These are phyloP conservation scores for Pleodorina starrii DNA, from an alignment of 139 green algal genomes.

Conservation along the genomic window DNA sequence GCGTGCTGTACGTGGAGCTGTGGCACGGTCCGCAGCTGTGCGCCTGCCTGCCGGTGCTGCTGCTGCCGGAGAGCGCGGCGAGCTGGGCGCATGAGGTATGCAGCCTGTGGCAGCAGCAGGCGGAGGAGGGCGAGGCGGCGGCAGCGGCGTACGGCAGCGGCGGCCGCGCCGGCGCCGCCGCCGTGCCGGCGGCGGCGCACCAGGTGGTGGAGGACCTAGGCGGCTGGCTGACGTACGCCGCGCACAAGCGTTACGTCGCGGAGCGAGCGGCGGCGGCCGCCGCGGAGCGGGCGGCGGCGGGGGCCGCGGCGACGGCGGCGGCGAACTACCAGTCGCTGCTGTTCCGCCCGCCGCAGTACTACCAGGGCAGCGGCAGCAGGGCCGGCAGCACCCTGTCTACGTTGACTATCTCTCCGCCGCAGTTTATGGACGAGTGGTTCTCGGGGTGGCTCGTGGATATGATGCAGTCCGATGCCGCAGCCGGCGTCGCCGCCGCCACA, in stretches of 20 bases:
- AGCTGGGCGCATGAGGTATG: constrained; percentile 41
- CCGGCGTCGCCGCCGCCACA: not conserved
- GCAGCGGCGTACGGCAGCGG: not conserved
- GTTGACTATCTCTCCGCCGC: not conserved
- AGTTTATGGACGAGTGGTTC: not conserved
- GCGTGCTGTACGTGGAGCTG: constrained; percentile 49
- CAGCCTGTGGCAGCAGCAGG: constrained; percentile 33
- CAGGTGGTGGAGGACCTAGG: constrained; percentile 44
- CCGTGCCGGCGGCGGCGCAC: constrained; percentile 17
- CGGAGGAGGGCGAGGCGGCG: constrained; percentile 22
- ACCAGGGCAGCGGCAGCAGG: not conserved
- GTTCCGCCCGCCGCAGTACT: not conserved
- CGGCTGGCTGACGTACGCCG: constrained; percentile 42
- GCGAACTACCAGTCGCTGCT: not conserved
- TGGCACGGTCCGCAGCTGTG: constrained; percentile 47
- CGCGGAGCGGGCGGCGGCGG: not conserved
- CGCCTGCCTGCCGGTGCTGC: constrained; percentile 44
- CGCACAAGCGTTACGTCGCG: not conserved
- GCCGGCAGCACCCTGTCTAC: not conserved
- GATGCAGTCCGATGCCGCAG: not conserved
- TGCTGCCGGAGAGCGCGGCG: constrained; percentile 15
- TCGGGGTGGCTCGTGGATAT: not conserved
- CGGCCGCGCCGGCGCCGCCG: not conserved
- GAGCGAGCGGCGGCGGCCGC: not conserved
- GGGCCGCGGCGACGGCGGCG: not conserved